Conservation (phyloP, 139 green algal species). For the Zygnema circumcarinatum region DNA sequence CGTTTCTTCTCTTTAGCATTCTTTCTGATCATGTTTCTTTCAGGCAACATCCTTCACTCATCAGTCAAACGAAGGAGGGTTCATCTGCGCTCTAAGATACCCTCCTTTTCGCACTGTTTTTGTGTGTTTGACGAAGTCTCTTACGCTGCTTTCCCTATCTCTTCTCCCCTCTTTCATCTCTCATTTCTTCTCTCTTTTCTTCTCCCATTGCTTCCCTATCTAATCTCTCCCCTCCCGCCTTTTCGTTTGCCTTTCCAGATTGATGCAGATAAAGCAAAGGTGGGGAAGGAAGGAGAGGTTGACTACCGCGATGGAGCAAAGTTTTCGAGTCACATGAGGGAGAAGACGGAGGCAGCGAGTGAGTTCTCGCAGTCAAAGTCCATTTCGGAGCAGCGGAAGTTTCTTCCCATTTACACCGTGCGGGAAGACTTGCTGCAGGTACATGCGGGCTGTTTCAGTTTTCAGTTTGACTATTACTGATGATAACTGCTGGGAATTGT, state of each 20-base stretch:
- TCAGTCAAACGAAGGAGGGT: too few relatives aligned
- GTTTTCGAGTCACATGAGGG: conserved; percentile 89
- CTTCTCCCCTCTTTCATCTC: too few relatives aligned
- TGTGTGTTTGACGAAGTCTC: too few relatives aligned
- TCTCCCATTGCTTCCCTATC: too few relatives aligned
- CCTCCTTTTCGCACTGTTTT: too few relatives aligned
- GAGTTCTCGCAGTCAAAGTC: conserved; percentile 92
- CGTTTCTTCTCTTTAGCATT: background rate
- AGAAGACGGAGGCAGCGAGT: conserved; percentile 72
- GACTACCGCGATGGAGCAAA: conserved; percentile 64
- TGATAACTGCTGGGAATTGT: background rate
- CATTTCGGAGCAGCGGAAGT: conserved; percentile 86
- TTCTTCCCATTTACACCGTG: conserved; percentile 86
- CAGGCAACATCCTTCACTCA: too few relatives aligned
- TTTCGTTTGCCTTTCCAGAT: too few relatives aligned
- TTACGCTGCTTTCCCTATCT: too few relatives aligned
- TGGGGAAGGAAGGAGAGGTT: conserved; percentile 66
- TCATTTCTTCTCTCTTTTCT: too few relatives aligned
- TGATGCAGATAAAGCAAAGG: conserved; percentile 59
- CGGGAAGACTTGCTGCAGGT: conserved; percentile 77
- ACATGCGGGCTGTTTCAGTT: background rate
- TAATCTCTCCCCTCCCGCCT: too few relatives aligned
- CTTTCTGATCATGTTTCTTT: background rate
- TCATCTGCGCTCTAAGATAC: too few relatives aligned
- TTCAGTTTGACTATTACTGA: conserved; percentile 10